phyloP scores from a whole-genome alignment of 768 basidiomycete genomes.

The Tephrocybe rancida region DNA sequence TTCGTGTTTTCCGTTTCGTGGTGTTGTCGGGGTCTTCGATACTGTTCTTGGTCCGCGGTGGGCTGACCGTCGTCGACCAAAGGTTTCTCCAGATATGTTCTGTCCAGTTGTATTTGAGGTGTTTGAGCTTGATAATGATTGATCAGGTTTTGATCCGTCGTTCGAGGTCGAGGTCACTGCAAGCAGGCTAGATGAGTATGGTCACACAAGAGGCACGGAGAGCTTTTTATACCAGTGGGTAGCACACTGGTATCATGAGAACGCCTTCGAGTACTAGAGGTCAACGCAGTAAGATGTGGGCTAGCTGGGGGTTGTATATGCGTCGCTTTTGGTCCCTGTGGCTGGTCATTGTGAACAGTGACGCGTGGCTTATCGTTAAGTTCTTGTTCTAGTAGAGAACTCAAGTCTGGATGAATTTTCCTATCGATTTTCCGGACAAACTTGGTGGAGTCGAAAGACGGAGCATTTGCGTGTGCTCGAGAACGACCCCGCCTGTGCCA shows the following conservation, averaged over 20 bases:
- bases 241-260: conserved; percentile 6
- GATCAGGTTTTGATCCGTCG: conserved; percentile 2
- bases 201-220: neutral
- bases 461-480: neutral
- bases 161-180: conserved; percentile 3
- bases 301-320: neutral
- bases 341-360: neutral
- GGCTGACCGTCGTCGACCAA: conserved; percentile 11
- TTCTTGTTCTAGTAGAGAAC: conserved; percentile 28
- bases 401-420: conserved; percentile 42
- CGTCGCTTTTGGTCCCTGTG: conserved; percentile 1
- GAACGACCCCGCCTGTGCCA: conserved; percentile 1
- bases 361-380: conserved; percentile 8
- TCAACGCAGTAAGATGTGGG: conserved; percentile 10
- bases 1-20: neutral
- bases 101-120: conserved; percentile 8
- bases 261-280: conserved; percentile 16
- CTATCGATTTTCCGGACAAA: conserved; percentile 18
- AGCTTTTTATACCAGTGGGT: conserved; percentile 1
- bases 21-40: conserved; percentile 9
- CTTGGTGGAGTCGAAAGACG: neutral
- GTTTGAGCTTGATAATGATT: conserved; percentile 13
- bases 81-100: conserved; percentile 19
- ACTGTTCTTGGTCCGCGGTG: conserved; percentile 7
- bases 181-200: neutral